Conservation (phyloP, 768 basidiomycete genomes). For the Gelatoporia subvermispora region DNA sequence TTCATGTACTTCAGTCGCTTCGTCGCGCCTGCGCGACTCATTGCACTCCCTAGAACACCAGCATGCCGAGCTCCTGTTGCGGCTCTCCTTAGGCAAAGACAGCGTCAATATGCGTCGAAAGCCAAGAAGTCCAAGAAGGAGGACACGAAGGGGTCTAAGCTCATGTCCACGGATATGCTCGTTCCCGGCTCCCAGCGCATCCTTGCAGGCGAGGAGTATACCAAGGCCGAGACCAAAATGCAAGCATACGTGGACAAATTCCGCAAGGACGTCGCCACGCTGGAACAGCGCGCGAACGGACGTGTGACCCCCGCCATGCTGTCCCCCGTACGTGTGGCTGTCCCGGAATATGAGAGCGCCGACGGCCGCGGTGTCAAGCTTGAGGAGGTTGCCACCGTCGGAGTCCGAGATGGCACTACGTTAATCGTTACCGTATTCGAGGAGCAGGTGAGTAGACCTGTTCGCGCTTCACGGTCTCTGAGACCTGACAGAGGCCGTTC, state of each 20-base stretch:
- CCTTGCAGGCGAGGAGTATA: constrained; percentile 53
- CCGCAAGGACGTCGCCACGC: constrained; percentile 67
- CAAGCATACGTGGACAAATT: constrained; percentile 61
- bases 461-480: neutral
- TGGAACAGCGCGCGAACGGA: constrained; percentile 69
- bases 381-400: constrained; percentile 76
- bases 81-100: no score
- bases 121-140: constrained; percentile 1
- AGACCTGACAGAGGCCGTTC: neutral
- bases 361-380: constrained; percentile 27
- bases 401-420: constrained; percentile 71
- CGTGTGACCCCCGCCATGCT: constrained; percentile 73
- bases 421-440: constrained; percentile 76
- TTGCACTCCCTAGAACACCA: no score
- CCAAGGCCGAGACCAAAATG: constrained; percentile 64
- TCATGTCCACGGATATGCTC: constrained; percentile 48
- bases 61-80: no score
- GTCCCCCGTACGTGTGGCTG: constrained; percentile 57
- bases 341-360: constrained; percentile 32
- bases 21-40: no score
- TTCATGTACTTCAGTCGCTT: no score
- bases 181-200: constrained; percentile 67
- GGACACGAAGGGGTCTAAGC: constrained; percentile 2
- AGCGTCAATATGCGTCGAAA: neutral
- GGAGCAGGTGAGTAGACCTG: constrained; percentile 51